Conservation (phyloP, 768 basidiomycete genomes). For the Podaxis sp. region DNA sequence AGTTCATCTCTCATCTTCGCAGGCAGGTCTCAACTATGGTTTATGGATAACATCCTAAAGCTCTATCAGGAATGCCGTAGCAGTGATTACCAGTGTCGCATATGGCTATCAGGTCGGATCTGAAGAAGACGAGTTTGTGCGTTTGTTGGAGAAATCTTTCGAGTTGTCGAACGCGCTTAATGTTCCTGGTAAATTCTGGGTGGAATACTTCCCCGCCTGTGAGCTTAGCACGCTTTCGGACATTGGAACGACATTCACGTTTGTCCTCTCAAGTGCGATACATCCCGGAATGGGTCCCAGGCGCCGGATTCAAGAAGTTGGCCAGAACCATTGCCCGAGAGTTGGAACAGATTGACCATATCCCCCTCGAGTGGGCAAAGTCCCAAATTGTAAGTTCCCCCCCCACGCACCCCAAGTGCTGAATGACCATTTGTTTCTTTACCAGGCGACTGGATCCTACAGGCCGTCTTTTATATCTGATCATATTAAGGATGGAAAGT, state of each 20-base stretch:
- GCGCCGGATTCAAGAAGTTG: conserved; percentile 36
- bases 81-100: conserved; percentile 34
- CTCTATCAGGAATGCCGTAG: conserved; percentile 29
- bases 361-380: conserved; percentile 32
- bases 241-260: not conserved
- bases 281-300: conserved; percentile 42
- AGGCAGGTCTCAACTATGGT: conserved; percentile 21
- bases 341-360: conserved; percentile 20
- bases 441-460: conserved; percentile 22
- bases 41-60: not conserved
- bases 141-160: conserved; percentile 29
- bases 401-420: not conserved
- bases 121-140: conserved; percentile 32
- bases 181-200: conserved; percentile 34
- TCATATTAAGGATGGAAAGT: conserved; percentile 25
- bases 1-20: conserved; percentile 26
- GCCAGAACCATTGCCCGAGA: conserved; percentile 19
- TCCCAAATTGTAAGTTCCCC: conserved; percentile 26
- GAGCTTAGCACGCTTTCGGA: conserved; percentile 12
- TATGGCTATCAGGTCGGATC: conserved; percentile 38
- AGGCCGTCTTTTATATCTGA: conserved; percentile 33
- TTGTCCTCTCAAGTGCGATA: conserved; percentile 28
- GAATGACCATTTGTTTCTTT: not conserved
- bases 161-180: conserved; percentile 21
- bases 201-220: conserved; percentile 40